These are phyloP conservation scores for Ganoderma lucidum DNA, from an alignment of 1,284 basidiomycete genomes.

Conservation along the genomic window DNA sequence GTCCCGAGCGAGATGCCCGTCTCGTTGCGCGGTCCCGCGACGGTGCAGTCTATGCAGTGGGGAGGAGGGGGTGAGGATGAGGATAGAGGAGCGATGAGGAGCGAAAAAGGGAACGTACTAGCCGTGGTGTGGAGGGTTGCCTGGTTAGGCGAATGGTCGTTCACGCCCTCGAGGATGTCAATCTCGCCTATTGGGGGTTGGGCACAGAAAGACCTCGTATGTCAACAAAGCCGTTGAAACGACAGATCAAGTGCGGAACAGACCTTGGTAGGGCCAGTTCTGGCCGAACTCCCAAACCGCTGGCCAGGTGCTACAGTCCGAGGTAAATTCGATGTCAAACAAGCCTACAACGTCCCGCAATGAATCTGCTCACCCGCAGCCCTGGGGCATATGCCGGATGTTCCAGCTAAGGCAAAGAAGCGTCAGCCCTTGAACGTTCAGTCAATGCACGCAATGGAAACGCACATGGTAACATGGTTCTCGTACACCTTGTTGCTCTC, in stretches of 20 bases:
- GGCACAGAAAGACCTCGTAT: neutral
- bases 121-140: slow-evolving; percentile 70
- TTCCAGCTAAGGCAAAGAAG: slow-evolving; percentile 51
- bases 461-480: slow-evolving; percentile 65
- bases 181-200: slow-evolving; percentile 57
- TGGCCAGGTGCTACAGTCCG: slow-evolving; percentile 44
- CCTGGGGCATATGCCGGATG: slow-evolving; percentile 64
- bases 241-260: neutral
- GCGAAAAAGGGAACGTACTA: slow-evolving; percentile 38
- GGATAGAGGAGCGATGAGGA: neutral
- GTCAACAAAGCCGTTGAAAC: neutral
- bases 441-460: slow-evolving; percentile 1
- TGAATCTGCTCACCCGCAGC: slow-evolving; percentile 64
- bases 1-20: slow-evolving; percentile 24
- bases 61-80: neutral
- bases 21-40: slow-evolving; percentile 27
- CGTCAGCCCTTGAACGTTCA: neutral
- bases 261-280: slow-evolving; percentile 44
- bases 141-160: slow-evolving; percentile 60
- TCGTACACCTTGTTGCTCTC: slow-evolving; percentile 58
- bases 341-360: neutral
- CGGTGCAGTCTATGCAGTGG: neutral
- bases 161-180: slow-evolving; percentile 77
- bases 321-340: neutral
- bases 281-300: slow-evolving; percentile 48